These are phyloP conservation scores for Digitaria exilis DNA, from an alignment of 202 grass and related monocot genomes.

Conservation along the genomic window DNA sequence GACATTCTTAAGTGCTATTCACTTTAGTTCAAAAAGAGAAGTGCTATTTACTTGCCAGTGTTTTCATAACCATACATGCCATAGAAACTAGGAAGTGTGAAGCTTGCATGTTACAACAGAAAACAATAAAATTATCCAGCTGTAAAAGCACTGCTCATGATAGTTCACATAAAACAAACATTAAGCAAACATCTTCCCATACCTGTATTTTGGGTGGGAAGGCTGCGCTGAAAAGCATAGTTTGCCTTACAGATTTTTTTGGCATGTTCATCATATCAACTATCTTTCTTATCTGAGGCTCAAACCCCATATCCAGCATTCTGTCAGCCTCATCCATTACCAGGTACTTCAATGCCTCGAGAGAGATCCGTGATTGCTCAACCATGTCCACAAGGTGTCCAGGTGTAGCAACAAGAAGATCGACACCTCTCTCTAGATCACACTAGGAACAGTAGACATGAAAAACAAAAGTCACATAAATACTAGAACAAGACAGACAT, in stretches of 20 bases:
- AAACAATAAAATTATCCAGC: slow-evolving; percentile 5
- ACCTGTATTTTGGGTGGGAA: slow-evolving; percentile 86
- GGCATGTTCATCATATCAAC: slow-evolving; percentile 80
- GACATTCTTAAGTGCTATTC: not conserved
- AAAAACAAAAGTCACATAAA: slow-evolving; percentile 9
- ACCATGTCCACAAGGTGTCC: slow-evolving; percentile 71
- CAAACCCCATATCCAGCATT: slow-evolving; percentile 98
- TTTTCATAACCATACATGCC: not conserved
- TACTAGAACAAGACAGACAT: not conserved
- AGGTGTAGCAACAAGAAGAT: slow-evolving; percentile 91
- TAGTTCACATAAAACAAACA: not conserved
- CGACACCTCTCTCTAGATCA: slow-evolving; percentile 60
- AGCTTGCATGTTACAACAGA: not conserved
- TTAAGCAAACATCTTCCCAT: not conserved
- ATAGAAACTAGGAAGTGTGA: not conserved
- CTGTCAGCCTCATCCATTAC: slow-evolving; percentile 88
- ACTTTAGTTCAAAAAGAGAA: not conserved
- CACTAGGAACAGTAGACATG: slow-evolving; percentile 46
- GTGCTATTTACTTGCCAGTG: not conserved
- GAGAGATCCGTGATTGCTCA: slow-evolving; percentile 67
- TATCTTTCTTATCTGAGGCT: slow-evolving; percentile 83
- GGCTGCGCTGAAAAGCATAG: slow-evolving; percentile 92
- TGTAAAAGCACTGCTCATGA: not conserved
- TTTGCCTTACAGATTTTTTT: slow-evolving; percentile 61
- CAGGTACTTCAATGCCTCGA: slow-evolving; percentile 70